Evolutionary conservation across 2,329 filamentous ascomycete species (phyloP), one percentile per base, ranked within the genome.

Genomic region (Aphanocladium album): DNA sequence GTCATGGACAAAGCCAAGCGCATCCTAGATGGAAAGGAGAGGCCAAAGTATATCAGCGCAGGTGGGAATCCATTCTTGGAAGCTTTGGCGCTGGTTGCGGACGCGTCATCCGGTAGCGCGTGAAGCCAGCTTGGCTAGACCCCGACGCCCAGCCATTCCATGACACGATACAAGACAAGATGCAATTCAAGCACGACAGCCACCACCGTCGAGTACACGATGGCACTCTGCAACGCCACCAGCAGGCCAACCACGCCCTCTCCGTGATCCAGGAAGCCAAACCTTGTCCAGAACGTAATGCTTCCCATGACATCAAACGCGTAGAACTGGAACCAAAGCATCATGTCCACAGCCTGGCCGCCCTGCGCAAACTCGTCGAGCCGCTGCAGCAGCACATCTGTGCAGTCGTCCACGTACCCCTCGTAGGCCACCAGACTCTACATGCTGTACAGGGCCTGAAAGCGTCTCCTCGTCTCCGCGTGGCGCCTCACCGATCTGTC

Each of bases 291-390:
- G 43, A 70, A 72, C 0, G 78, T 81, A 19, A 84, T 79, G 41
- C 78, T 73, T 0, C 79, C 80, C 33, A 84, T 81, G 1, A 83
- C 79, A 54, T 83, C 78, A 46, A 80, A 80, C 0, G 77, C 78
- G 59, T 77, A 81, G 62, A 71, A 80, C 62, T 80, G 78, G 30
- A 80, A 68, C 74, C 75, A 79, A 52, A 75, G 70, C 4, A 66
- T 65, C 45, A 80, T 63, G 62, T 83, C 64, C 47, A 57, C 6
- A 0, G 62, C 57, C 3, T 69, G 17, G 0, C 66, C 66, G 0
- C 61, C 57, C 0, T 62, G 55, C 1, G 77, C 72, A 12, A 77
- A 71, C 59, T 79, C 76, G 1, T 46, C 57, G 35, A 82, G 68
- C 2, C 73, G 68, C 27, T 69, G 63, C 1, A 67, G 60, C 23